These are phyloP conservation scores for Fusarium lateritium DNA, from an alignment of 2,329 filamentous ascomycete species.

Conservation along the genomic window DNA sequence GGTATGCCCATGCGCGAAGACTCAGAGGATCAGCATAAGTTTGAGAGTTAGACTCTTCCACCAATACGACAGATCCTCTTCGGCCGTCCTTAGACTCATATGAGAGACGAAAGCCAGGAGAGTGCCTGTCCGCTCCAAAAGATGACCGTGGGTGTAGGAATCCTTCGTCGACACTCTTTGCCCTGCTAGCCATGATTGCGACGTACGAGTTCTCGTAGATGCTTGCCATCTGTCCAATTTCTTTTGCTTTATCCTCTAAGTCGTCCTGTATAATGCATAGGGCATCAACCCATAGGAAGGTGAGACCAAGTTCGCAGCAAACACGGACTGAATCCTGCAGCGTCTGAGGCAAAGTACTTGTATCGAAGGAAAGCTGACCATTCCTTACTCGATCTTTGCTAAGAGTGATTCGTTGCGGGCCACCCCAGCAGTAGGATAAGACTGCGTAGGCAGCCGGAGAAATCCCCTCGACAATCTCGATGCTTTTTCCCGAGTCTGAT, in stretches of 20 bases:
- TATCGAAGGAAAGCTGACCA: neutral
- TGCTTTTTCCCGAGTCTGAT: neutral
- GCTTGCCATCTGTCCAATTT: constrained; percentile 27
- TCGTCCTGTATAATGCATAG: constrained; percentile 26
- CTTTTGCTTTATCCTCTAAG: constrained; percentile 16
- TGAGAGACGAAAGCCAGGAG: neutral
- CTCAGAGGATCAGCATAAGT: constrained; percentile 1
- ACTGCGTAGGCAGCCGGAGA: neutral
- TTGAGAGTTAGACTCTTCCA: neutral
- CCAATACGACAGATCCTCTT: neutral
- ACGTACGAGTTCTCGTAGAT: constrained; percentile 21
- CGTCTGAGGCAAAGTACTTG: neutral
- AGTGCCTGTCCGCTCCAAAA: neutral
- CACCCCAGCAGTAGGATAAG: constrained; percentile 13
- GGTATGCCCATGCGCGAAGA: neutral
- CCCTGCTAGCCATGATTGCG: constrained; percentile 1
- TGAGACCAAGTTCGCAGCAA: constrained; percentile 7
- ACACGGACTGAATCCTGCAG: constrained; percentile 3
- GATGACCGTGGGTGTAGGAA: neutral
- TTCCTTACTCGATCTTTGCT: neutral
- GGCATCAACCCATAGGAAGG: constrained; percentile 21
- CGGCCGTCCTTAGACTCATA: neutral
- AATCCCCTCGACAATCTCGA: neutral
- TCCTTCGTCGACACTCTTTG: constrained; percentile 1
- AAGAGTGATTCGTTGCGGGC: constrained; percentile 2